Evolutionary conservation across 805 yeast genomes (phyloP), one percentile per base, ranked within the genome.

Genomic region (Tetrapisispora pingtungensis): DNA sequence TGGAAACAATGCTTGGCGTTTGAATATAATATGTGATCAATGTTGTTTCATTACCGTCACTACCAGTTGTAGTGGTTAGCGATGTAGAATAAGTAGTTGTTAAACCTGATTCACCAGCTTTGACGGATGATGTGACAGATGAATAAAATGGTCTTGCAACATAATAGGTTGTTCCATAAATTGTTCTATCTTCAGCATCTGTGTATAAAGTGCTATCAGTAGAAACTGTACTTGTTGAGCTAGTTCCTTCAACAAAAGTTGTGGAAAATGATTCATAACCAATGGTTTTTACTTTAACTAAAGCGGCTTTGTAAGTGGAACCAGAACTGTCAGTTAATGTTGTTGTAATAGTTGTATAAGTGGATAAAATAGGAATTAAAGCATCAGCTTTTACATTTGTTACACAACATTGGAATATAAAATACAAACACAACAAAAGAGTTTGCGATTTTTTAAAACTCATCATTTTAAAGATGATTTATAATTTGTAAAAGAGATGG

Each of bases 61-160:
- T 7, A 37, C 46, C 36, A 10, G 48, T 45, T 18, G 12, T 32
- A 6, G 46, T 47, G 5, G 35, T 31, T 4, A 33, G 12, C 7
- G 24, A 32, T 3, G 49, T 41, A 3, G 48, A 35, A 33, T 36
- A 46, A 7, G 54, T 49, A 1, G 42, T 20, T n/a, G 46, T 40
- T 27, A 36, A 13, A 28, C 45, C 27, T 6, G 38, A 38, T 20
- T 18, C 15, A 20, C 36, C 35, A 13, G 41, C 34, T 19, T 17
- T 31, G 12, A 27, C 8, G 10, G 35, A 18, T 6, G 24, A 20
- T 3, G 27, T n/a, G 7, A 20, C 26, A 5, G 42, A n/a, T 8
- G 22, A 22, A 22, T 24, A 40, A 24, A 33, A 32, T 24, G 42
- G 42, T 15, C 26, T 40, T 15, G 14, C 32, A 24, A 40, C 42